Evolutionary conservation across 2,329 filamentous ascomycete species (phyloP).

Genomic region (Lachnellula willkommii): DNA sequence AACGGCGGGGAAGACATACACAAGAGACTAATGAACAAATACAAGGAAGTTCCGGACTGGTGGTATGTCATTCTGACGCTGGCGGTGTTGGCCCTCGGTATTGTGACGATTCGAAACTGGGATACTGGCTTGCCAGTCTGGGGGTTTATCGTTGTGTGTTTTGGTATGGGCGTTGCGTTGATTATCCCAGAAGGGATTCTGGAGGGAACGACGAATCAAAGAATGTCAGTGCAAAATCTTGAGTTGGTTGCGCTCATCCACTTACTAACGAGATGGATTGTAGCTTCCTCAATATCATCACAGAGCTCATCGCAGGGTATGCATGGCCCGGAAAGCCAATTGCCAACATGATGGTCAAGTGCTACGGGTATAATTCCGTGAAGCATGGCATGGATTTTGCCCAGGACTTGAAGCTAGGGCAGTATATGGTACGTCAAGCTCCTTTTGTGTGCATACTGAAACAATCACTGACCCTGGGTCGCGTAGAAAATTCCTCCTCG

Average conservation of each 20-base stretch:
- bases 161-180: conserved; percentile 45
- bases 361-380: conserved; percentile 65
- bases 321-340: conserved; percentile 60
- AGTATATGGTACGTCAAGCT: conserved; percentile 51
- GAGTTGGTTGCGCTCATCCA: background rate
- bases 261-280: background rate
- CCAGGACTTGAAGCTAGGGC: conserved; percentile 49
- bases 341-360: conserved; percentile 74
- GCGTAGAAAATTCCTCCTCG: conserved; percentile 15
- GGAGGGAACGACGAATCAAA: conserved; percentile 56
- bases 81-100: conserved; percentile 5
- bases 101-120: conserved; percentile 6
- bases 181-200: conserved; percentile 64
- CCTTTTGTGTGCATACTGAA: background rate
- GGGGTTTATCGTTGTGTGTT: conserved; percentile 13
- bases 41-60: conserved; percentile 6
- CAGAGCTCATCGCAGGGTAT: conserved; percentile 68
- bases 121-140: conserved; percentile 13
- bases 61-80: conserved; percentile 14
- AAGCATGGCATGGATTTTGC: conserved; percentile 22
- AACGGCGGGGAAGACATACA: conserved; percentile 6
- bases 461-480: background rate
- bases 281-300: conserved; percentile 59
- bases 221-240: conserved; percentile 7
- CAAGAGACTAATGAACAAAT: conserved; percentile 12